Percentiles rank a stretch among this genome's conserved stretches.
Evolutionary conservation across 495 filamentous ascomycete species (phyloP).

Genomic region (Tirmania nivea): DNA sequence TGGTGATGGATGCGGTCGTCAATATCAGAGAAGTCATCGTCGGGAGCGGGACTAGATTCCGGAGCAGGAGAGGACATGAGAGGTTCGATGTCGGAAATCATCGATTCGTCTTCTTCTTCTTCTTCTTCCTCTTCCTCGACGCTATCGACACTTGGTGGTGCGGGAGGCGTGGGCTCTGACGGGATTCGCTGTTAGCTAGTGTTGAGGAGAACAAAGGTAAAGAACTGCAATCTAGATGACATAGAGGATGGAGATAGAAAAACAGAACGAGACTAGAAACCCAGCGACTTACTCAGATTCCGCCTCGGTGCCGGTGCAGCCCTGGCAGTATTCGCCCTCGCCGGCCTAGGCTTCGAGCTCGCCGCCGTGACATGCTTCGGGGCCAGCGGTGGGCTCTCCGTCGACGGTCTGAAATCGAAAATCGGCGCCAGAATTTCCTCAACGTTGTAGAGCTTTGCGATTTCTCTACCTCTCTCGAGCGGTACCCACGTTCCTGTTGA

Average conservation of each 20-base stretch:
- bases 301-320: not conserved
- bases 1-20: conserved; percentile 1
- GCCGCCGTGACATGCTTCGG: conserved; percentile 67
- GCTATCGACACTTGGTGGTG: conserved; percentile 15
- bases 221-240: conserved; percentile 1
- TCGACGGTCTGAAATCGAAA: conserved; percentile 71
- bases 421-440: conserved; percentile 62
- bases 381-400: conserved; percentile 73
- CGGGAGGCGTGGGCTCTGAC: conserved; percentile 14
- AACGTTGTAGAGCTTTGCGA: conserved; percentile 69
- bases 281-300: no score
- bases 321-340: conserved; percentile 30
- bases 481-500: conserved; percentile 60
- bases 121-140: conserved; percentile 13
- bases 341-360: conserved; percentile 45
- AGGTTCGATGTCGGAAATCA: not conserved
- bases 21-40: conserved; percentile 25
- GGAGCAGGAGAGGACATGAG: not conserved
- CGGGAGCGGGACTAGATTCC: not conserved
- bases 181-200: not conserved
- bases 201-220: conserved; percentile 6
- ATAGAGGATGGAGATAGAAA: conserved; percentile 14
- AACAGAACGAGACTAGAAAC: no score
- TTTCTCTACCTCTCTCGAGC: conserved; percentile 50
- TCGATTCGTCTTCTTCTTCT: not conserved